A percentile compares a stretch with the other conserved stretches of the same genome.
These are phyloP conservation scores for Ramularia collo-cygni DNA, from an alignment of 2,329 filamentous ascomycete genomes.

Conservation along the genomic window DNA sequence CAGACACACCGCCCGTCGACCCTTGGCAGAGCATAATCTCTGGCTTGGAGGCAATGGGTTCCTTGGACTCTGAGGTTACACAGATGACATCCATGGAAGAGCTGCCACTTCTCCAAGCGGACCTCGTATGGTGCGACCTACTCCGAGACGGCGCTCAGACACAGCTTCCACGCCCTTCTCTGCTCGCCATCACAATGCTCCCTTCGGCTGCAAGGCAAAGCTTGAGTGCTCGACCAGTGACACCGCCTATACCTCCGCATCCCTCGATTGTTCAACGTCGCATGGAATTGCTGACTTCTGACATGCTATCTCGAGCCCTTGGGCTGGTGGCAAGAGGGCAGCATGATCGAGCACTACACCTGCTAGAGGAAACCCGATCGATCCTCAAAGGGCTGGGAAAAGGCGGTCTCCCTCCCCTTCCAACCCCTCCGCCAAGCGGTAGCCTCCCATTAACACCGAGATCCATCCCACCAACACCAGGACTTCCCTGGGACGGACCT, in stretches of 20 bases:
- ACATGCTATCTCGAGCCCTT: slow-evolving; percentile 90
- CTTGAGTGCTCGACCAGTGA: slow-evolving; percentile 35
- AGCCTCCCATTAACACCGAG: slow-evolving; percentile 33
- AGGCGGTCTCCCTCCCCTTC: slow-evolving; percentile 84
- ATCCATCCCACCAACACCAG: slow-evolving; percentile 6
- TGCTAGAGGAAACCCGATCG: slow-evolving; percentile 85
- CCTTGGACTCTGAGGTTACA: slow-evolving; percentile 78
- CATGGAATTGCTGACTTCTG: slow-evolving; percentile 95
- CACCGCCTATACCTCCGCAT: slow-evolving; percentile 87
- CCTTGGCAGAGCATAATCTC: slow-evolving; percentile 97
- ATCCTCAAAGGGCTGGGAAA: slow-evolving; percentile 96
- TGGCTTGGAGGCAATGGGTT: slow-evolving; percentile 82
- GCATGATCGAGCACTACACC: slow-evolving; percentile 86
- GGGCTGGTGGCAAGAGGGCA: slow-evolving; percentile 86
- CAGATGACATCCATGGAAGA: slow-evolving; percentile 84
- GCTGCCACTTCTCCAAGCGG: slow-evolving; percentile 88
- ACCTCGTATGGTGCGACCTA: slow-evolving; percentile 88
- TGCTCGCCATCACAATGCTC: slow-evolving; percentile 93
- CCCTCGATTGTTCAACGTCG: slow-evolving; percentile 90
- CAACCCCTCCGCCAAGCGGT: slow-evolving; percentile 46
- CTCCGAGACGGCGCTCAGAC: slow-evolving; percentile 79
- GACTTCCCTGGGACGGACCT: slow-evolving; percentile 14
- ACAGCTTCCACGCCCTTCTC: slow-evolving; percentile 79
- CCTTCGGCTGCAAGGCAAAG: slow-evolving; percentile 46
- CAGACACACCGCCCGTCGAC: slow-evolving; percentile 84